A percentile compares a stretch with the other conserved stretches of the same genome.
Conservation (phyloP, 495 filamentous ascomycete genomes). For the Endocarpon pusillum region DNA sequence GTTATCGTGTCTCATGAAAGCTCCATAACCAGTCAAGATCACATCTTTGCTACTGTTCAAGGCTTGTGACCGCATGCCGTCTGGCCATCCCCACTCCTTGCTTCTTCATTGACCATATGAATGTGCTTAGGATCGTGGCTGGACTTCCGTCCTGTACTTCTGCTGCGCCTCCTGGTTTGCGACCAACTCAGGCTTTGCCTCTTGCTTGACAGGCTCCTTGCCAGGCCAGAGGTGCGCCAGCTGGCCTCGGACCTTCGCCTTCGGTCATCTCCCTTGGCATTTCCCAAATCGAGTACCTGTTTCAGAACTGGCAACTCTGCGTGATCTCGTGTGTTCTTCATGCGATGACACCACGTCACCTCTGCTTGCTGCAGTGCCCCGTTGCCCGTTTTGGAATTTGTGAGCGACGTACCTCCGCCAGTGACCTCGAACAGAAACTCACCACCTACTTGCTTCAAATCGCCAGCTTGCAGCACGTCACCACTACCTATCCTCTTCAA, state of each 20-base stretch:
- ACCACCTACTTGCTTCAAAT: constrained; percentile 57
- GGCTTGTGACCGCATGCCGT: too few relatives aligned
- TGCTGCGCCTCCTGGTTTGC: constrained; percentile 6
- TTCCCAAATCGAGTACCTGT: constrained; percentile 42
- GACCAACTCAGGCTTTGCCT: constrained; percentile 3
- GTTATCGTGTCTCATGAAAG: too few relatives aligned
- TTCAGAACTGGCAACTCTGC: constrained; percentile 47
- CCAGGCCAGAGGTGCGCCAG: too few relatives aligned
- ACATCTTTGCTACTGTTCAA: too few relatives aligned
- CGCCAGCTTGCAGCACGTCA: constrained; percentile 46
- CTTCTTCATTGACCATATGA: too few relatives aligned
- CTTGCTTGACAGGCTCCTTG: constrained; percentile 3
- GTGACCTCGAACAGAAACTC: constrained; percentile 60
- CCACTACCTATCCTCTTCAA: constrained; percentile 34
- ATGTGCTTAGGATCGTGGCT: too few relatives aligned
- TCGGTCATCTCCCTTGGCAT: too few relatives aligned
- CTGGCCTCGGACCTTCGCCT: too few relatives aligned
- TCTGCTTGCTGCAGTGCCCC: constrained; percentile 29
- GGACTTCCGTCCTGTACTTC: not conserved
- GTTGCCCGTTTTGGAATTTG: not conserved
- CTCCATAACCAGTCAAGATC: too few relatives aligned
- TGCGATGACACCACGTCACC: constrained; percentile 69
- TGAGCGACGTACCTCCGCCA: constrained; percentile 2
- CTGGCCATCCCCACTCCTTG: too few relatives aligned
- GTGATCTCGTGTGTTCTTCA: constrained; percentile 67